Evolutionary conservation across 2,329 filamentous ascomycete species (phyloP).

Genomic region (Clarireedia paspali): DNA sequence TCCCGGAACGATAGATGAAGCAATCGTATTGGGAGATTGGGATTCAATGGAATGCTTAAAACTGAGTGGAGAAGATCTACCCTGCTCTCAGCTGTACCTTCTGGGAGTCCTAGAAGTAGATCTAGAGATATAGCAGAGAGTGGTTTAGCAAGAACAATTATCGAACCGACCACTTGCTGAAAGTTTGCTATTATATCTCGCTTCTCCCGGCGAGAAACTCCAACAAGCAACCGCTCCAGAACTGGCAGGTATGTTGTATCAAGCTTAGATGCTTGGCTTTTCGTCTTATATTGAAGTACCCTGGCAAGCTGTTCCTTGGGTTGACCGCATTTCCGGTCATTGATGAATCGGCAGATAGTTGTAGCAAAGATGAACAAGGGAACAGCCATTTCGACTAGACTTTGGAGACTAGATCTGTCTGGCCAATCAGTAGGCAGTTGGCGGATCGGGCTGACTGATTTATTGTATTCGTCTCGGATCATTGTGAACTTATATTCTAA

Average conservation of each 20-base stretch:
- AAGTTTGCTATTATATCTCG: neutral
- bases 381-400: constrained; percentile 25
- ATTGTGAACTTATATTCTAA: constrained; percentile 9
- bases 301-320: neutral
- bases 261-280: neutral
- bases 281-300: neutral
- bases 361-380: constrained; percentile 31
- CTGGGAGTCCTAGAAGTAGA: neutral
- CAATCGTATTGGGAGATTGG: constrained; percentile 1
- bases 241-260: constrained; percentile 1
- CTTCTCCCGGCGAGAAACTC: neutral
- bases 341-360: constrained; percentile 19
- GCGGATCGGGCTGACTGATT: neutral
- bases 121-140: constrained; percentile 2
- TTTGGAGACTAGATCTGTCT: constrained; percentile 4
- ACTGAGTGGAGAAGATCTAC: constrained; percentile 3
- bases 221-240: neutral
- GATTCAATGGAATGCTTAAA: neutral
- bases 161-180: neutral
- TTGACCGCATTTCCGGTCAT: neutral
- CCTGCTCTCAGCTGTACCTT: neutral
- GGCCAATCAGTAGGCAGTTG: constrained; percentile 6
- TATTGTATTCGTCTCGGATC: constrained; percentile 9
- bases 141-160: constrained; percentile 5
- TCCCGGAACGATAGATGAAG: constrained; percentile 7